Base-by-base conservation (phyloP, 2,329 filamentous ascomycete genomes). In the Cyphellophora europaea region DNA sequence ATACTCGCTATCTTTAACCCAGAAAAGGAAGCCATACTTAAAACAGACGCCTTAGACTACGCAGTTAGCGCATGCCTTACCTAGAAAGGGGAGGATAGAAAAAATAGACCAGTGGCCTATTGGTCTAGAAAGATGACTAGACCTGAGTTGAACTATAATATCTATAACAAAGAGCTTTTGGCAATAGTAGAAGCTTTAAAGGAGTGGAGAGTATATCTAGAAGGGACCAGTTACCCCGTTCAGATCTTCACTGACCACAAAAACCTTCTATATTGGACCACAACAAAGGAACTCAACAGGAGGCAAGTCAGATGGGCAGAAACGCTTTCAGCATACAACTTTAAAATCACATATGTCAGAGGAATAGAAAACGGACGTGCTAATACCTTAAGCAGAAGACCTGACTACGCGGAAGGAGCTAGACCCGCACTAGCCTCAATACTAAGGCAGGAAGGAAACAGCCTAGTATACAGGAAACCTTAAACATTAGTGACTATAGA, bases 241-340 rank as follows among this genome's bases (percentile, higher is more conserved):
- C 16, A 33, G 28, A 14, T 40, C 3, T 12, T 40, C 10, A 40
- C 37, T 15, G 41, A 52, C 36, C 36, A 56, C 38, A 47, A 51
- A 33, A 55, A 55, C 17, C 31, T 58, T 13, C 27, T 38, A 12
- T 48, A 49, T 29, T 57, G 57, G 35, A 53, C 42, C 6, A 50
- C 34, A 2, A 51, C 23, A 4, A 50, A 51, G 33, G 23, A 37
- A 3, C 30, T 57, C 5, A 56, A 48, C 37, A 19, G 34, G 32
- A 27, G 43, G 15, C 43, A 59, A 43, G 43, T 40, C 2, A 16
- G 47, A 41, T 58, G 37, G 49, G 30, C 40, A 6, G 47, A 53
- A 37, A 38, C 40, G 11, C 40, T 50, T n/a, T 12, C 18, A 21
- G 14, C 30, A 29, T 38, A 42, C 35, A 40, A 35, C 6, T 37